Evolutionary conservation across 208 protist genomes (phyloP), one percentile per base, ranked within the genome.

Genomic region (Leishmania gerbilli): DNA sequence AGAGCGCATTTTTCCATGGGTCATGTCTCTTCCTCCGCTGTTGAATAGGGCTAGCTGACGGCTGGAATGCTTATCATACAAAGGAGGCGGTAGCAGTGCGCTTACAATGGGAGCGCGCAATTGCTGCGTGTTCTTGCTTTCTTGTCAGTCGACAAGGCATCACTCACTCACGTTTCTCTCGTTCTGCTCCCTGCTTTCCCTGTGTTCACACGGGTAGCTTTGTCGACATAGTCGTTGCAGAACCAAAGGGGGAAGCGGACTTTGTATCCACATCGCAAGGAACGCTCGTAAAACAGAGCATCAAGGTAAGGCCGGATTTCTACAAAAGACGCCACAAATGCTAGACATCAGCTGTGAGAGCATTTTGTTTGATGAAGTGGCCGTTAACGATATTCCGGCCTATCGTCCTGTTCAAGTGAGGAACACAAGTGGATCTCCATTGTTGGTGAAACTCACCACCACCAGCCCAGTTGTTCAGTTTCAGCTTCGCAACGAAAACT

Each of bases 401-500:
- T 94, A 96, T 82, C 85, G 88, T 37, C 77, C 71, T 1, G 71
- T 96, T 58, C 76, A 85, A 7, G 71, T 96, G 3, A 55, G 79
- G 21, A 96, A 93, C 74, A 86, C 62, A 19, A 84, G 88, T 15
- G 51, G 79, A 7, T 78, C 84, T 24, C 58, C 84, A 8, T 17
- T 94, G 8, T 79, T 80, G 3, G 82, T 96, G 17, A 84, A 87
- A 19, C 58, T 96, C 6, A 79, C 89, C 8, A 24, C 87, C 2
- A 90, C 81, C 21, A 87, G 78, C 27, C 71, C 79, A 42, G 72
- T 84, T 21, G 77, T 95, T 53, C 84, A 85, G 1, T 92, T 95
- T 77, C 87, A 95, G 75, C 64, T 90, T 27, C 72, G 56, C 53
- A 93, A 95, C 68, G 90, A 95, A 71, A 92, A 92, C 64, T 94